These are phyloP conservation scores for Malania oleifera DNA, from an alignment of 164 flowering plant genomes.

Conservation along the genomic window DNA sequence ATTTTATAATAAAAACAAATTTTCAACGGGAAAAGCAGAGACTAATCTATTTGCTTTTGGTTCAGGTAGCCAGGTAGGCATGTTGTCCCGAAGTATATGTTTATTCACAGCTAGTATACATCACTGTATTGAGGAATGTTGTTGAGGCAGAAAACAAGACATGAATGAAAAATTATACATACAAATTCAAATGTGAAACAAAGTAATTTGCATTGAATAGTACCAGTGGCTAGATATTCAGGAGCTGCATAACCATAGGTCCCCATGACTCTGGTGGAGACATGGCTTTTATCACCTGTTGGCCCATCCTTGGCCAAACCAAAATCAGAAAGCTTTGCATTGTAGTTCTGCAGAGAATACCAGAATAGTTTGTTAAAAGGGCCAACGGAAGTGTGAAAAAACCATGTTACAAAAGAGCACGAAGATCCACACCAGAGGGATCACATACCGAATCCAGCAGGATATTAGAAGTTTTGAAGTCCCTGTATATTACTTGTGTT, in stretches of 20 bases:
- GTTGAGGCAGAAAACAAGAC: not conserved
- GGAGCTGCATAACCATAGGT: constrained; percentile 95
- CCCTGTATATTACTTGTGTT: constrained; percentile 57
- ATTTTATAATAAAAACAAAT: too few species aligned
- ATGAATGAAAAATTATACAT: not conserved
- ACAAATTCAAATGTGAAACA: not conserved
- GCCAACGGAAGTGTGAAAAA: not conserved
- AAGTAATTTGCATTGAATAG: not conserved
- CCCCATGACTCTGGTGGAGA: constrained; percentile 81
- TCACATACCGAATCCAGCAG: constrained; percentile 58
- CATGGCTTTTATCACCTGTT: constrained; percentile 76
- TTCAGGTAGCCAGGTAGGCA: not conserved
- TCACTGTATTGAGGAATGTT: not conserved
- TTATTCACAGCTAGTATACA: not conserved
- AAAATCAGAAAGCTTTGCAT: constrained; percentile 87
- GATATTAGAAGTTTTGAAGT: constrained; percentile 70
- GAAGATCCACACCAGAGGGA: not conserved
- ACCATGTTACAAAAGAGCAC: not conserved
- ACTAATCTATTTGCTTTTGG: not conserved
- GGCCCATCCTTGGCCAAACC: constrained; percentile 94
- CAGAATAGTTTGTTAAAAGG: not conserved
- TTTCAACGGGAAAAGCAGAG: not conserved
- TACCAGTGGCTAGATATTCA: constrained; percentile 87
- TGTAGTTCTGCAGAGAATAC: constrained; percentile 42
- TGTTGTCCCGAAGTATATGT: not conserved